phyloP scores from a whole-genome alignment of 176 grass and related monocot genomes.

The Carex myosuroides region DNA sequence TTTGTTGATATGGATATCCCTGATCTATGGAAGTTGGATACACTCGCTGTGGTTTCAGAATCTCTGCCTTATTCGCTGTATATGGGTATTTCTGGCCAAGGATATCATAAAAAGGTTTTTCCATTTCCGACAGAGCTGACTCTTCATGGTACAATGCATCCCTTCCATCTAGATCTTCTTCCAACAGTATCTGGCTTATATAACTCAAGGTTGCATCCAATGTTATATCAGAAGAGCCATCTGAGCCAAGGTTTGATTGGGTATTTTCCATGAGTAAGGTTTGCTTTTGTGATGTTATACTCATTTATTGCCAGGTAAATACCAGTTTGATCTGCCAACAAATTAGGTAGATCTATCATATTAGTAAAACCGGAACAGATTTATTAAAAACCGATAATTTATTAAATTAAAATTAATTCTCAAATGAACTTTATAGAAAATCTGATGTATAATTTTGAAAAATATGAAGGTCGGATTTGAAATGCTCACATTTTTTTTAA shows the following conservation, averaged over 20 bases:
- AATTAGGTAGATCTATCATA: background rate
- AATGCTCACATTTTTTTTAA: too few relatives aligned
- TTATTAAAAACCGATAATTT: background rate
- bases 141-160: constrained; percentile 27
- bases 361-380: background rate
- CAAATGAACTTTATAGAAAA: too few relatives aligned
- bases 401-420: too few relatives aligned
- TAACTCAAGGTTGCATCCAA: constrained; percentile 39
- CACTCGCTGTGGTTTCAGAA: background rate
- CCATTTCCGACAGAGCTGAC: constrained; percentile 33
- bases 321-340: background rate
- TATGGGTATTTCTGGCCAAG: constrained; percentile 39
- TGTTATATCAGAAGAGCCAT: constrained; percentile 16
- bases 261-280: background rate
- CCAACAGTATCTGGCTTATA: constrained; percentile 42
- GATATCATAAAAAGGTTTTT: constrained; percentile 49
- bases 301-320: background rate
- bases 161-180: constrained; percentile 45
- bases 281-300: background rate
- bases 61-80: constrained; percentile 6
- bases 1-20: background rate
- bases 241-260: background rate
- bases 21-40: background rate
- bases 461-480: too few relatives aligned
- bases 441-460: too few relatives aligned